Evolutionary conservation across 2,329 filamentous ascomycete species (phyloP).

Genomic region (Fusarium fujikuroi): DNA sequence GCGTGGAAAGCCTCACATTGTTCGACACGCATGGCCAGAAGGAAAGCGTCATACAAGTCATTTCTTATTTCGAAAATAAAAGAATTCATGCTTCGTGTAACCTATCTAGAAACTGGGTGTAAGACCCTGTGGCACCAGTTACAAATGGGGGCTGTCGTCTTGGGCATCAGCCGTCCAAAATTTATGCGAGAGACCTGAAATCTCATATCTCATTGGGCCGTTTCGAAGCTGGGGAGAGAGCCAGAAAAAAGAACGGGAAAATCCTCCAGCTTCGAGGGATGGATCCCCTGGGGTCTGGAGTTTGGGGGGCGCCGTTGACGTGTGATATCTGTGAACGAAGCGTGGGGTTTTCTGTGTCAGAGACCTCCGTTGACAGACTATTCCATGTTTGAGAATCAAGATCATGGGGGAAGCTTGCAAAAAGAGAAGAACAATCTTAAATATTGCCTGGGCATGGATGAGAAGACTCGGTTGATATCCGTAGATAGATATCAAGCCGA

Average conservation of each 20-base stretch:
- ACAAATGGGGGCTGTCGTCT: slow-evolving; percentile 13
- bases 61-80: not conserved
- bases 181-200: slow-evolving; percentile 1
- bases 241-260: slow-evolving; percentile 15
- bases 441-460: not conserved
- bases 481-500: slow-evolving; percentile 26
- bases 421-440: not conserved
- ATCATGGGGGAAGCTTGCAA: slow-evolving; percentile 14
- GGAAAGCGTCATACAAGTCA: not conserved
- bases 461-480: slow-evolving; percentile 15
- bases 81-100: not conserved
- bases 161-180: slow-evolving; percentile 19
- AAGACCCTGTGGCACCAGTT: not conserved
- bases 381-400: slow-evolving; percentile 12
- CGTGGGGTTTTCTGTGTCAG: slow-evolving; percentile 33
- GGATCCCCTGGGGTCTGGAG: slow-evolving; percentile 2
- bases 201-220: slow-evolving; percentile 12
- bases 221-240: slow-evolving; percentile 11
- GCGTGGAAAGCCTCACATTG: slow-evolving; percentile 8
- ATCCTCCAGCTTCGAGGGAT: not conserved
- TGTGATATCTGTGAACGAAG: slow-evolving; percentile 31
- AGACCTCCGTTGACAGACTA: slow-evolving; percentile 6
- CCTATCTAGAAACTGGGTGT: not conserved
- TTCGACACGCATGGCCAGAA: not conserved
- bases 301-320: slow-evolving; percentile 34